phyloP scores from a whole-genome alignment of 2,329 filamentous ascomycete genomes.

The Colletotrichum limetticola region DNA sequence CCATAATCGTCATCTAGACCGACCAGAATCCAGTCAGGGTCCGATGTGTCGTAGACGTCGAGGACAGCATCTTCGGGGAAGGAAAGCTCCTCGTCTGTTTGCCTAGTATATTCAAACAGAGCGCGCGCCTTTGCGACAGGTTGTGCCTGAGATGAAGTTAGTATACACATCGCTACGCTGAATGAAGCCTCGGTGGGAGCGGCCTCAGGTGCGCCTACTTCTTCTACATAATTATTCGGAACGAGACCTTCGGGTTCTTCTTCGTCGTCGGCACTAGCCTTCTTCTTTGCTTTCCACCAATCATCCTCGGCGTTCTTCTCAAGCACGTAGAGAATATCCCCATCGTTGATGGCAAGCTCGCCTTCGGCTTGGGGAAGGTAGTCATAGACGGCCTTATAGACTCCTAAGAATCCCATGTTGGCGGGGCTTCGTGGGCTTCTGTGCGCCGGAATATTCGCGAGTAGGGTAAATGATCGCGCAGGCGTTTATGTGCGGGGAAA shows the following conservation, averaged over 20 bases:
- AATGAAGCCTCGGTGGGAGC: background rate
- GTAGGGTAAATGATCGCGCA: background rate
- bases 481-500: background rate
- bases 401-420: conserved; percentile 88
- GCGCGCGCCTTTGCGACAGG: conserved; percentile 78
- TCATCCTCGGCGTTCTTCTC: conserved; percentile 82
- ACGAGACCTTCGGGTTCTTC: conserved; percentile 92
- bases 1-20: conserved; percentile 87
- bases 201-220: conserved; percentile 64
- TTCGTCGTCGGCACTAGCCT: conserved; percentile 82
- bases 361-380: conserved; percentile 88
- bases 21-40: conserved; percentile 96
- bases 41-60: conserved; percentile 87
- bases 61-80: conserved; percentile 90
- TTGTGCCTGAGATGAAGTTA: conserved; percentile 56
- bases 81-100: conserved; percentile 97
- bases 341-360: conserved; percentile 86
- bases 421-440: too few species aligned
- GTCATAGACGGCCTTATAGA: conserved; percentile 92
- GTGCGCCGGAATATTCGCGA: background rate
- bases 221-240: conserved; percentile 94
- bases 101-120: conserved; percentile 97
- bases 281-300: conserved; percentile 98
- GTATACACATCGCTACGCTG: background rate
- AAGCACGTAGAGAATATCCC: conserved; percentile 88